Percentiles rank a stretch among this genome's conserved stretches.
phyloP scores from a whole-genome alignment of 179 eudicot genomes.

The Camellia oleifera region DNA sequence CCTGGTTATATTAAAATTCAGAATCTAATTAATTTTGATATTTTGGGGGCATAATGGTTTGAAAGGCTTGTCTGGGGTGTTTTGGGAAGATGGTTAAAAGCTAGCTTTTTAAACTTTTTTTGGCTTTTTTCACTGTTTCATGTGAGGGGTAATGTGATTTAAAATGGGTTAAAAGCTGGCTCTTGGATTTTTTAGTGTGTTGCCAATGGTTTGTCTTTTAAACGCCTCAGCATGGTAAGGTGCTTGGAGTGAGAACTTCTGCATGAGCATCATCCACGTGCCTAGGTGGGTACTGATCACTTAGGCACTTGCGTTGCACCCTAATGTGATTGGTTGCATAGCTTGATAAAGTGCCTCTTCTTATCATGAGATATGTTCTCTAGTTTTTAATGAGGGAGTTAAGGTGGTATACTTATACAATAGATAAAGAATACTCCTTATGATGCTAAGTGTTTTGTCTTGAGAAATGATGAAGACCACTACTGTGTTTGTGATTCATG shows the following conservation, averaged over 20 bases:
- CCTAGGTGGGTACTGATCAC: background rate
- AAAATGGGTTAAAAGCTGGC: background rate
- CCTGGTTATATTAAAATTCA: background rate
- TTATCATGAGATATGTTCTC: background rate
- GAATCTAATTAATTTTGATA: background rate
- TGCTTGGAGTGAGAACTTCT: background rate
- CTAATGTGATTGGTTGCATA: background rate
- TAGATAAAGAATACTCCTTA: background rate
- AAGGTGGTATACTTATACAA: background rate
- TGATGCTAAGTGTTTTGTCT: background rate
- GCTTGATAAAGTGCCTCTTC: conserved; percentile 4
- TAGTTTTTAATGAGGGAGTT: background rate
- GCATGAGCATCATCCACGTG: background rate
- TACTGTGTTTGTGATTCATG: background rate
- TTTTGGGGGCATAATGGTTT: background rate
- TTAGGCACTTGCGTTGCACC: background rate
- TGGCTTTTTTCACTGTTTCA: no score
- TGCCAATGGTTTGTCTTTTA: background rate
- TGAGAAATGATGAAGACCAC: background rate
- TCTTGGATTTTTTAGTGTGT: background rate
- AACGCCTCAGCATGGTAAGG: background rate
- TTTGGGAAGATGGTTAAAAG: background rate
- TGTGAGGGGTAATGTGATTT: no score
- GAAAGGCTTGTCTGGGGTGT: background rate
- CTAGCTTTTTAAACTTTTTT: no score